A percentile compares a stretch with the other conserved stretches of the same genome.
Evolutionary conservation across 371 early-diverging fungal genomes (phyloP).

Genomic region (Mucor racemosus): DNA sequence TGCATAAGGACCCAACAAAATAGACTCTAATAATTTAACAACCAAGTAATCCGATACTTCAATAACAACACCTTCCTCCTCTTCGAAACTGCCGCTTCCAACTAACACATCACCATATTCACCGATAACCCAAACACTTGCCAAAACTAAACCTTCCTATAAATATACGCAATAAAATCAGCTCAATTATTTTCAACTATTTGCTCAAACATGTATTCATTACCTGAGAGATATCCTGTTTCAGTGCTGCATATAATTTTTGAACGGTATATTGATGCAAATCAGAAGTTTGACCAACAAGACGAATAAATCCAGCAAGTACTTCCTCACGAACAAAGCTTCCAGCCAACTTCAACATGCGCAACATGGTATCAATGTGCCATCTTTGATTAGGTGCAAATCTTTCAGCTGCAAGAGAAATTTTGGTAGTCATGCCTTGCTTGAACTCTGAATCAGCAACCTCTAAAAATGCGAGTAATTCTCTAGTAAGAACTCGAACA

Average conservation of each 20-base stretch:
- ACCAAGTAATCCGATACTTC: conserved; percentile 79
- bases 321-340: conserved; percentile 76
- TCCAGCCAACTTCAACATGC: conserved; percentile 85
- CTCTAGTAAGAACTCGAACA: conserved; percentile 92
- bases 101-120: conserved; percentile 95
- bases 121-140: conserved; percentile 94
- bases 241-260: conserved; percentile 82
- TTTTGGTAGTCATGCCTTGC: conserved; percentile 85
- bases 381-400: conserved; percentile 92
- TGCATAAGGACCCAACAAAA: conserved; percentile 81
- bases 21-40: conserved; percentile 69
- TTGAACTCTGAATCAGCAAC: conserved; percentile 91
- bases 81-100: conserved; percentile 69
- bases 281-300: conserved; percentile 78
- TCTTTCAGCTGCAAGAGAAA: conserved; percentile 87
- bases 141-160: conserved; percentile 89
- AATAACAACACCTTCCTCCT: conserved; percentile 61
- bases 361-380: conserved; percentile 94
- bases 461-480: conserved; percentile 91
- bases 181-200: background rate
- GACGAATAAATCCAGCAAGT: conserved; percentile 69
- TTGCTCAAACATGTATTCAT: background rate
- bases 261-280: conserved; percentile 86
- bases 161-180: no score
- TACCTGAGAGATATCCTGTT: conserved; percentile 78